Evolutionary conservation across 371 early-diverging fungal species (phyloP), one percentile per base, ranked within the genome.

Genomic region (Apophysomyces elegans): DNA sequence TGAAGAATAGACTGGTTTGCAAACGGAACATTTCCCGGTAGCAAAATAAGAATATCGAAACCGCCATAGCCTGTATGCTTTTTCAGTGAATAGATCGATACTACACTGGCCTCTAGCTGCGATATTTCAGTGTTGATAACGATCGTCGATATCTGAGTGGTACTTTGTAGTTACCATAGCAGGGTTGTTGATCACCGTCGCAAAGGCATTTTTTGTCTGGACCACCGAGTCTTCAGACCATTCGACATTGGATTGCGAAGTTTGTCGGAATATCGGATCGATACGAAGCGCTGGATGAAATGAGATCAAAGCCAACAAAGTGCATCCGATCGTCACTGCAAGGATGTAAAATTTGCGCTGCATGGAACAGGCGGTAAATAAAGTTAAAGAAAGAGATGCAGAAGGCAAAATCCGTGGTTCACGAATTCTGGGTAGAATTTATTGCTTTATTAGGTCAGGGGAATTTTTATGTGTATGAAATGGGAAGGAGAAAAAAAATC

Each of bases 231-330:
- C 21, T 5, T 50, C 9, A 21, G n/a, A 9, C 54, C 54, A 50
- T 8, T 18, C 9, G 4, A 7, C 21, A 21, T 26, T 26, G 16
- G 41, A 13, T 41, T 21, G n/a, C 21, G 54, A 50, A 7, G 54
- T 38, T 37, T 18, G 60, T 59, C 60, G 45, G 26, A 37, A 37
- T 37, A 58, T 37, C 2, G 58, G 58, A 6, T 58, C 58, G 0
- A 58, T 18, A 9, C 58, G 58, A 13, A 58, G 35, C 13, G 35
- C 44, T 47, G 36, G 50, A 62, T 62, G 43, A 50, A 50, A 11
- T 9, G 54, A 50, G 4, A 50, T 21, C n/a, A 50, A 26, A 26
- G 21, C 21, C 9, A 50, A 21, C 21, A 50, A 50, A 21, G 54
- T 21, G 54, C 9, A 50, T 21, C 16, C 18, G 4, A 50, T 4